These are phyloP conservation scores for Aphanoascus verrucosus DNA, from an alignment of 2,329 filamentous ascomycete genomes.

Conservation along the genomic window DNA sequence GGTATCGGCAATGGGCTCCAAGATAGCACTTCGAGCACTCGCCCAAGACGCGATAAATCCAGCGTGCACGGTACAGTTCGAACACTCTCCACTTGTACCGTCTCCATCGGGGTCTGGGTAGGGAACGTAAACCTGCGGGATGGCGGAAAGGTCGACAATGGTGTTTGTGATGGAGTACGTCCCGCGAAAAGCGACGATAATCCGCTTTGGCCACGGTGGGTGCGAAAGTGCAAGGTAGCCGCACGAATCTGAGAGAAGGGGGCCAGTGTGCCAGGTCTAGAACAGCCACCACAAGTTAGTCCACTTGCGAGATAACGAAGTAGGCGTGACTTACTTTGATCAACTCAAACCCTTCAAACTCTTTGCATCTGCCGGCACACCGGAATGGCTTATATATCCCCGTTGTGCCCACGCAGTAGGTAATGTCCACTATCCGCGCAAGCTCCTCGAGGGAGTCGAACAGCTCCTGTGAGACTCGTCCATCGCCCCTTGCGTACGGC, in stretches of 20 bases:
- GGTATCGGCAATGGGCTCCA: constrained; percentile 55
- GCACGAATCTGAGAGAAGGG: constrained; percentile 77
- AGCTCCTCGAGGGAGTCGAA: constrained; percentile 78
- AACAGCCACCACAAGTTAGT: neutral
- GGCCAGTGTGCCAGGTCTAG: constrained; percentile 78
- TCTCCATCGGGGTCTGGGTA: constrained; percentile 50
- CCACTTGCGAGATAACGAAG: neutral
- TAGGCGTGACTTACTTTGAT: constrained; percentile 42
- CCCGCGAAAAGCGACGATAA: constrained; percentile 83
- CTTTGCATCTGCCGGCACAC: constrained; percentile 72
- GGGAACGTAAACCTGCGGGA: constrained; percentile 81
- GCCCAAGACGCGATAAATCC: constrained; percentile 83
- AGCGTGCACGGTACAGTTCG: constrained; percentile 82
- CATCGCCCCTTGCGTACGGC: neutral
- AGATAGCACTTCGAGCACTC: constrained; percentile 57
- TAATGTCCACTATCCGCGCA: constrained; percentile 83
- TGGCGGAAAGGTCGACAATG: constrained; percentile 76
- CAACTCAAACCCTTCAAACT: constrained; percentile 71
- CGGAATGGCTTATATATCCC: constrained; percentile 74
- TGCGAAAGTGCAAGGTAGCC: constrained; percentile 91
- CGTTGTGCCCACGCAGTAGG: constrained; percentile 81
- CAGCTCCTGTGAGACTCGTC: constrained; percentile 47
- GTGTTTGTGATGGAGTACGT: constrained; percentile 92
- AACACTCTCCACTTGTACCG: constrained; percentile 47
- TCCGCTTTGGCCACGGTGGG: constrained; percentile 45